Evolutionary conservation across 2,329 filamentous ascomycete genomes (phyloP).

Genomic region (Fusarium sp.): DNA sequence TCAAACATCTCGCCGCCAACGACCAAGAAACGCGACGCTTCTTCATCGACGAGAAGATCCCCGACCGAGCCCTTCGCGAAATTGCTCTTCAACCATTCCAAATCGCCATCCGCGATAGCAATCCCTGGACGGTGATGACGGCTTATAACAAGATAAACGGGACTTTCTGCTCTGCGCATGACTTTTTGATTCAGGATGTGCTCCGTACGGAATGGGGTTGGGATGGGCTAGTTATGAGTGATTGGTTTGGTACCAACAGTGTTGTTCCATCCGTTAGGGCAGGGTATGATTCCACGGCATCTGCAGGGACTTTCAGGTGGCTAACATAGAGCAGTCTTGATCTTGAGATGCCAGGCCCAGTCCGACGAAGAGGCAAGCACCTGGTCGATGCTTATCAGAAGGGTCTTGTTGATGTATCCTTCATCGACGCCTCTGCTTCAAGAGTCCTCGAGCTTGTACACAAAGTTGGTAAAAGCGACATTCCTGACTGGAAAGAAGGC

Average conservation of each 20-base stretch:
- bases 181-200: constrained; percentile 51
- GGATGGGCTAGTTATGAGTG: constrained; percentile 57
- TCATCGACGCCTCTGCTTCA: constrained; percentile 15
- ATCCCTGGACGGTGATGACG: constrained; percentile 56
- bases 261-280: constrained; percentile 47
- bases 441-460: constrained; percentile 15
- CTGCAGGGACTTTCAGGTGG: neutral
- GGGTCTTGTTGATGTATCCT: constrained; percentile 10
- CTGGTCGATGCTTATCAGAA: constrained; percentile 14
- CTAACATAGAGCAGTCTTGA: neutral
- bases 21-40: constrained; percentile 42
- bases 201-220: constrained; percentile 57
- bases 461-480: constrained; percentile 12
- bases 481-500: constrained; percentile 24
- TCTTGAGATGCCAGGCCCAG: constrained; percentile 31
- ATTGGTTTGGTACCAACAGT: constrained; percentile 53
- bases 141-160: constrained; percentile 59
- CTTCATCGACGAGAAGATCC: constrained; percentile 24
- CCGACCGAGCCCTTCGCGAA: constrained; percentile 32
- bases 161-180: constrained; percentile 53
- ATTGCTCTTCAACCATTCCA: constrained; percentile 57
- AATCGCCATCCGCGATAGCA: constrained; percentile 52
- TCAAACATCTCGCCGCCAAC: constrained; percentile 56
- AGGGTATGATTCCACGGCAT: neutral
- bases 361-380: constrained; percentile 20